A percentile compares a stretch with the other conserved stretches of the same genome.
phyloP scores from a whole-genome alignment of 2,329 filamentous ascomycete species.

The Chrysosporium queenslandicum region DNA sequence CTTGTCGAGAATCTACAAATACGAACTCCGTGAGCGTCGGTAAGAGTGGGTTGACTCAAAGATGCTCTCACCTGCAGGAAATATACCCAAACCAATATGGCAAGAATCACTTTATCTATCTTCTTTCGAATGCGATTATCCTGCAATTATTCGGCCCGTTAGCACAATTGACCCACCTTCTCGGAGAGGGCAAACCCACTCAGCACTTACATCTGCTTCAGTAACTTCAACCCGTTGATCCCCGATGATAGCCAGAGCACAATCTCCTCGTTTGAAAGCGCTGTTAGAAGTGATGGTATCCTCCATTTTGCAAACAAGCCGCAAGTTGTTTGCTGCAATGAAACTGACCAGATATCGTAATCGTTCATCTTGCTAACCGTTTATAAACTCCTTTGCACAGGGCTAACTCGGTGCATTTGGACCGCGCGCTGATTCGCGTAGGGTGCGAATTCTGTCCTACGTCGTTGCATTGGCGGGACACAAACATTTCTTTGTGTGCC shows the following conservation, averaged over 20 bases:
- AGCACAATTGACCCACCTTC: not conserved
- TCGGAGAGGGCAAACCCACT: not conserved
- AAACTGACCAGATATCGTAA: too few relatives aligned
- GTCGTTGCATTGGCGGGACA: not conserved
- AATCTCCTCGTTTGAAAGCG: not conserved
- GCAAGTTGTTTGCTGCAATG: not conserved
- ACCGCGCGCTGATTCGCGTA: not conserved
- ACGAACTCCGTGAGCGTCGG: not conserved
- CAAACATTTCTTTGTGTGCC: not conserved
- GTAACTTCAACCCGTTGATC: constrained; percentile 13
- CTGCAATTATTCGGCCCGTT: constrained; percentile 20
- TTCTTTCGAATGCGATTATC: constrained; percentile 50
- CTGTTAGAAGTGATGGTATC: not conserved
- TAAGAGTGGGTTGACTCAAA: not conserved
- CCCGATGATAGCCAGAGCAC: constrained; percentile 8
- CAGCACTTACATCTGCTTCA: constrained; percentile 28
- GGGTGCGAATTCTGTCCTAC: not conserved
- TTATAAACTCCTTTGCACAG: not conserved
- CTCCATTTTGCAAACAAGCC: not conserved
- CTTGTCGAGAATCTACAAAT: constrained; percentile 45
- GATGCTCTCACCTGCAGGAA: constrained; percentile 31
- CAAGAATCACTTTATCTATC: constrained; percentile 51
- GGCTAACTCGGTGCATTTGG: not conserved
- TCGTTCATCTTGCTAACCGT: not conserved
- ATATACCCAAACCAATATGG: constrained; percentile 39